Evolutionary conservation across 306 rosid genomes (phyloP).

Genomic region (Cucumis melo): DNA sequence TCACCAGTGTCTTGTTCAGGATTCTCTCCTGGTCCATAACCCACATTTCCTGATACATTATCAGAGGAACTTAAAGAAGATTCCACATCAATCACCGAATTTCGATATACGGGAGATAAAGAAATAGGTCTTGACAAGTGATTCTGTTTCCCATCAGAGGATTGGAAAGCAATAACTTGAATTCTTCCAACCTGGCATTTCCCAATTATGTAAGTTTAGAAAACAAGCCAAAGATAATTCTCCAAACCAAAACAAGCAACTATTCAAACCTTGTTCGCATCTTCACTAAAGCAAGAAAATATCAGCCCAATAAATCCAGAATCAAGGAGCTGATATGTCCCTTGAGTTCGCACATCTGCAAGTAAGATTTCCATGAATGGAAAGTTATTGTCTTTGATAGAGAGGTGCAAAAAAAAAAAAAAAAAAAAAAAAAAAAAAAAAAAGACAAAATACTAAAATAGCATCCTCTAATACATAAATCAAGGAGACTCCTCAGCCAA

Average conservation of each 20-base stretch:
- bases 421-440: neutral
- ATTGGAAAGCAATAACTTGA: slow-evolving; percentile 98
- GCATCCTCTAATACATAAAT: neutral
- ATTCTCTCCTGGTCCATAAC: slow-evolving; percentile 37
- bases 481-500: neutral
- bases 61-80: slow-evolving; percentile 84
- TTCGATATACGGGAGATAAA: slow-evolving; percentile 50
- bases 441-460: too few species aligned
- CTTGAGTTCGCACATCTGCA: slow-evolving; percentile 90
- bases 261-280: slow-evolving; percentile 61
- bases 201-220: slow-evolving; percentile 4
- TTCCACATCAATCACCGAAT: slow-evolving; percentile 72
- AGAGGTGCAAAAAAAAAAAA: neutral
- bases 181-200: slow-evolving; percentile 74
- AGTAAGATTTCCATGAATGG: slow-evolving; percentile 2
- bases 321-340: slow-evolving; percentile 94
- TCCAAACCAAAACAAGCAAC: slow-evolving; percentile 3
- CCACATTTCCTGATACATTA: slow-evolving; percentile 25
- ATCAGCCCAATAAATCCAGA: slow-evolving; percentile 94
- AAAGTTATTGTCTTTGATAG: neutral
- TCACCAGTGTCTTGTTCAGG: slow-evolving; percentile 64
- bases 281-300: slow-evolving; percentile 91
- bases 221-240: slow-evolving; percentile 5
- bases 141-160: slow-evolving; percentile 81
- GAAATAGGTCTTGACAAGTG: slow-evolving; percentile 42